Conservation (phyloP, 192 early-diverging fungal species). For the Borealophlyctis nickersoniae region DNA sequence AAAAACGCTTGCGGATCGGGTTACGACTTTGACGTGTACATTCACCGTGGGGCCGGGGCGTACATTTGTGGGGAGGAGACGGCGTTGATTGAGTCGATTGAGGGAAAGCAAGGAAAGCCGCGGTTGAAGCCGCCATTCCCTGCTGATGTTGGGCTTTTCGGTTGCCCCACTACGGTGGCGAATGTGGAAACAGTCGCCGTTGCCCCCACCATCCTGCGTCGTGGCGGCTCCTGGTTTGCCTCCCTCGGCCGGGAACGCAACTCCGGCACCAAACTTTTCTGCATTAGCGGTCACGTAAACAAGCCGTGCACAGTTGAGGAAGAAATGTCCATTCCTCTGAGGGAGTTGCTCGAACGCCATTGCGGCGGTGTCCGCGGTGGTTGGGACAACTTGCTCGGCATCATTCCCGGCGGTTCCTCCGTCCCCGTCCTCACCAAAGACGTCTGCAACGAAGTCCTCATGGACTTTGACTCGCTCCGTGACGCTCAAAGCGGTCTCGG, state of each 20-base stretch:
- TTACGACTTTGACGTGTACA: constrained; percentile 95
- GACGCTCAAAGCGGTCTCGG: constrained; percentile 92
- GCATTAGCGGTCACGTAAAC: constrained; percentile 98
- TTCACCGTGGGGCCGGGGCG: constrained; percentile 96
- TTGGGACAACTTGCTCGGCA: constrained; percentile 97
- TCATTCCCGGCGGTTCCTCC: constrained; percentile 96
- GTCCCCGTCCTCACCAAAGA: constrained; percentile 82
- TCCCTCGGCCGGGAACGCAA: constrained; percentile 90
- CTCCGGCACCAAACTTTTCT: constrained; percentile 94
- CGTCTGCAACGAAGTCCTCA: constrained; percentile 88
- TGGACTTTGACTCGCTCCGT: constrained; percentile 98
- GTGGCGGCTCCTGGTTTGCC: constrained; percentile 93
- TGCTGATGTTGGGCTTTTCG: constrained; percentile 96
- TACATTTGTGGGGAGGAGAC: constrained; percentile 98
- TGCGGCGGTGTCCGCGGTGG: constrained; percentile 96
- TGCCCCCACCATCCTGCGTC: constrained; percentile 88
- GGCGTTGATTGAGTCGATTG: constrained; percentile 59
- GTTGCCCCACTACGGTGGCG: constrained; percentile 99
- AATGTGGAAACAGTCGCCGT: constrained; percentile 99
- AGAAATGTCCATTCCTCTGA: constrained; percentile 95
- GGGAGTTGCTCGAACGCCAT: constrained; percentile 91
- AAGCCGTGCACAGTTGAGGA: constrained; percentile 97
- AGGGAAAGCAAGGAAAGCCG: constrained; percentile 99
- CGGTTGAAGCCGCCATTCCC: constrained; percentile 99
- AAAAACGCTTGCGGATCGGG: constrained; percentile 97